Evolutionary conservation across 805 yeast species (phyloP).

Genomic region (Metschnikowia borealis): DNA sequence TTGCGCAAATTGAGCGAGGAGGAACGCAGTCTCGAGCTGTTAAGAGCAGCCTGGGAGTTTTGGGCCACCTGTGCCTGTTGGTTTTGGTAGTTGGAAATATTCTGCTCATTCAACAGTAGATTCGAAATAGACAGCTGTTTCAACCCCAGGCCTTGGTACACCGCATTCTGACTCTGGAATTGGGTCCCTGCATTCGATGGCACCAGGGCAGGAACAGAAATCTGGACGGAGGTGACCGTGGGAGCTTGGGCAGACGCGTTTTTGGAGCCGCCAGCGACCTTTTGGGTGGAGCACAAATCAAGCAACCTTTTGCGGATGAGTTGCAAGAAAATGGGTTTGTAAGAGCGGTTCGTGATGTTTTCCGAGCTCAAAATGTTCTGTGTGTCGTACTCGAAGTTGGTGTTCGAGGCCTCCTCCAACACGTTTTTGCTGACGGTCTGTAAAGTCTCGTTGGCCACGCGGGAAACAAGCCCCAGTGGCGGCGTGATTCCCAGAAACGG

Average conservation of each 20-base stretch:
- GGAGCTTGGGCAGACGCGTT: slow-evolving; percentile 6
- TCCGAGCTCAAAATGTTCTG: slow-evolving; percentile 33
- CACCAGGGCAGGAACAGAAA: slow-evolving; percentile 10
- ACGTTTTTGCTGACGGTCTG: slow-evolving; percentile 20
- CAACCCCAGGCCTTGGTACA: slow-evolving; percentile 20
- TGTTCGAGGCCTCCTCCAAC: slow-evolving; percentile 9
- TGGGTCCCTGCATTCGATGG: background rate
- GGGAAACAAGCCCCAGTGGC: slow-evolving; percentile 42
- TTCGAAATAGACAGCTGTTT: slow-evolving; percentile 39
- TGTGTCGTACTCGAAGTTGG: slow-evolving; percentile 25
- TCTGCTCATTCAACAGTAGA: slow-evolving; percentile 38
- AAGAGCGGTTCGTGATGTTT: slow-evolving; percentile 26
- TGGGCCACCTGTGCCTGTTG: slow-evolving; percentile 5
- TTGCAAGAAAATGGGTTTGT: slow-evolving; percentile 39
- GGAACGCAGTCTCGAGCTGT: slow-evolving; percentile 29
- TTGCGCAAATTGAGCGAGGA: slow-evolving; percentile 38
- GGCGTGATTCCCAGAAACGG: slow-evolving; percentile 42
- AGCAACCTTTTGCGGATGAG: slow-evolving; percentile 38
- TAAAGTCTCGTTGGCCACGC: slow-evolving; percentile 42
- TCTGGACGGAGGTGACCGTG: slow-evolving; percentile 11
- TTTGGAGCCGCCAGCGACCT: slow-evolving; percentile 8
- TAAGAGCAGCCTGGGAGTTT: slow-evolving; percentile 11
- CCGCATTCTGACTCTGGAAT: slow-evolving; percentile 6
- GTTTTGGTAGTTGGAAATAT: slow-evolving; percentile 28
- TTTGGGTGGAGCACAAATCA: slow-evolving; percentile 33